Evolutionary conservation across 1,284 basidiomycete species (phyloP), one percentile per base, ranked within the genome.

Genomic region (Rhizoctonia solani): DNA sequence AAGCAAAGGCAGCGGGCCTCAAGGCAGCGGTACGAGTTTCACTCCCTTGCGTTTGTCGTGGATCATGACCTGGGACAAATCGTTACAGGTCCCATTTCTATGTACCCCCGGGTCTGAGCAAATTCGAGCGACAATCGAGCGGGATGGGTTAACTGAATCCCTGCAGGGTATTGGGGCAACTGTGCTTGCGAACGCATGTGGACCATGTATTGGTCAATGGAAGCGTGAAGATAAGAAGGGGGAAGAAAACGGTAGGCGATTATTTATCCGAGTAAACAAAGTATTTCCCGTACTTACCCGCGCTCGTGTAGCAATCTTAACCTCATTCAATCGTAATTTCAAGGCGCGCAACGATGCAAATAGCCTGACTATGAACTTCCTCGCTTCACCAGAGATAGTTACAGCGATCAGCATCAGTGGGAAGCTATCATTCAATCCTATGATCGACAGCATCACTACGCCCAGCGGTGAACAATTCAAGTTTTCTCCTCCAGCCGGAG

Each of bases 161-260:
- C 80, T 99, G 41, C 85, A 95, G 76, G 86, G 87, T 71, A 92
- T 98, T 54, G 96, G 96, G 32, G 95, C 88, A 4, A 84, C 89
- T 42, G 96, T 99, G 14, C 82, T 99, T 32, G 96, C 97, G 13
- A 99, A 99, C 77, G 97, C 97, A 1, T 99, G 97, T 74, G 97
- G 97, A 61, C 97, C 97, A 32, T 99, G 97, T 77, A 99, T 99
- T 73, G 97, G 97, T 42, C 97, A 98, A 85, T 99, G 97, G 97
- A 95, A 98, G 77, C 87, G 97, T 47, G 88, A 90, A 66, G 95
- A 95, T 71, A 87, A 89, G 74, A 86, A 93, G 76, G 89, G 86
- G 66, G 90, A 98, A 78, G 92, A 98, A 75, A 99, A 99, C 75
- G 92, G 92, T 90, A 70, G 63, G 81, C 76, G n/a, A 16, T 3